These are phyloP conservation scores for Talaromyces thailandensis DNA, from an alignment of 495 filamentous ascomycete species.

Conservation along the genomic window DNA sequence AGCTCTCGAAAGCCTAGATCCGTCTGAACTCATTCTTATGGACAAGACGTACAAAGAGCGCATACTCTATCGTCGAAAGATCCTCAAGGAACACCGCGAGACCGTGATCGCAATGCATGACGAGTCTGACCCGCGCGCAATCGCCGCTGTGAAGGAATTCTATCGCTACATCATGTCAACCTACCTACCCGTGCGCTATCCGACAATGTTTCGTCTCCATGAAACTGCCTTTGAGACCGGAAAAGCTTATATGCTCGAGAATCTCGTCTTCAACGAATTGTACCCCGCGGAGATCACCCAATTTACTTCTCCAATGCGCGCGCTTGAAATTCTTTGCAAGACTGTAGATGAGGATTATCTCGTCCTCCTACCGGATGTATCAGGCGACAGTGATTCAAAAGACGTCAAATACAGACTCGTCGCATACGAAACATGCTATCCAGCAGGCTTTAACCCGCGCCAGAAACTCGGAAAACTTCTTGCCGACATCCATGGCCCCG, in stretches of 20 bases:
- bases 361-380: constrained; percentile 49
- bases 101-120: constrained; percentile 34
- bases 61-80: constrained; percentile 40
- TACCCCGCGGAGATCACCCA: constrained; percentile 24
- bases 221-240: constrained; percentile 13
- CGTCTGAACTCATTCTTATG: constrained; percentile 55
- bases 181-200: constrained; percentile 60
- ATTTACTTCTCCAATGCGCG: constrained; percentile 12
- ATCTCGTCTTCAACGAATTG: constrained; percentile 32
- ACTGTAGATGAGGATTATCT: constrained; percentile 72
- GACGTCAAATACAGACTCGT: constrained; percentile 46
- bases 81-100: constrained; percentile 39
- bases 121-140: constrained; percentile 26
- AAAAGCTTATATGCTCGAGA: constrained; percentile 22
- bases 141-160: constrained; percentile 49
- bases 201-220: constrained; percentile 46
- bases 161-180: constrained; percentile 54
- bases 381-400: neutral
- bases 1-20: constrained; percentile 41
- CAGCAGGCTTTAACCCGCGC: constrained; percentile 59
- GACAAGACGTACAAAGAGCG: constrained; percentile 56
- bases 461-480: constrained; percentile 55
- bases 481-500: constrained; percentile 59
- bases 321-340: constrained; percentile 43
- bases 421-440: constrained; percentile 64